phyloP scores from a whole-genome alignment of 805 yeast genomes.

The Saccharomycopsis synnaedendra region DNA sequence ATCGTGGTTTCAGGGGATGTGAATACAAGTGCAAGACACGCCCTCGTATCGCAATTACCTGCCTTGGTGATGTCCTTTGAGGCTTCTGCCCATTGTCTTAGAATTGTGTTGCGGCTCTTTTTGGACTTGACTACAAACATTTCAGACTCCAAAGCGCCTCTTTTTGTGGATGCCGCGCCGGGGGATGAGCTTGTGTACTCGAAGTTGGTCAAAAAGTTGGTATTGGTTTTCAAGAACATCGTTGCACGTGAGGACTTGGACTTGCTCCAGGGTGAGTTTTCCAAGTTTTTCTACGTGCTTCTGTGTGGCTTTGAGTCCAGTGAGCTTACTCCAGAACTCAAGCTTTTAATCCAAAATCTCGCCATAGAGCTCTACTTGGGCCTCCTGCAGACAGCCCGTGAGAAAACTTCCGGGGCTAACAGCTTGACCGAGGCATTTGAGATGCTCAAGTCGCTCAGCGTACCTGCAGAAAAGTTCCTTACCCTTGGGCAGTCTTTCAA shows the following conservation, averaged over 20 bases:
- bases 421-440: not conserved
- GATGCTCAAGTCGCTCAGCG: not conserved
- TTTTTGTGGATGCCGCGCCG: not conserved
- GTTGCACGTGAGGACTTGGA: slow-evolving; percentile 1
- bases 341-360: slow-evolving; percentile 15
- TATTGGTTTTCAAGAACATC: slow-evolving; percentile 19
- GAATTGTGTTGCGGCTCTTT: slow-evolving; percentile 12
- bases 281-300: slow-evolving; percentile 11
- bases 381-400: slow-evolving; percentile 8
- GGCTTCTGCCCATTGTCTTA: slow-evolving; percentile 5
- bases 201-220: slow-evolving; percentile 17
- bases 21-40: too few relatives aligned
- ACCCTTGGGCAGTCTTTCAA: slow-evolving; percentile 16
- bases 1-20: too few relatives aligned
- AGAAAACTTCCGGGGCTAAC: not conserved
- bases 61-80: slow-evolving; percentile 5
- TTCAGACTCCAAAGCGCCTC: slow-evolving; percentile 1
- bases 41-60: not conserved
- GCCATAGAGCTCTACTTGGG: slow-evolving; percentile 15
- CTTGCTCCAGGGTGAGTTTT: slow-evolving; percentile 5
- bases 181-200: slow-evolving; percentile 16
- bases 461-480: slow-evolving; percentile 16
- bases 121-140: slow-evolving; percentile 3
- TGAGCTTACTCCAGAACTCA: slow-evolving; percentile 20
- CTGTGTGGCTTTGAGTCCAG: slow-evolving; percentile 21